These are phyloP conservation scores for Botrytis galanthina DNA, from an alignment of 2,329 filamentous ascomycete genomes.

Conservation along the genomic window DNA sequence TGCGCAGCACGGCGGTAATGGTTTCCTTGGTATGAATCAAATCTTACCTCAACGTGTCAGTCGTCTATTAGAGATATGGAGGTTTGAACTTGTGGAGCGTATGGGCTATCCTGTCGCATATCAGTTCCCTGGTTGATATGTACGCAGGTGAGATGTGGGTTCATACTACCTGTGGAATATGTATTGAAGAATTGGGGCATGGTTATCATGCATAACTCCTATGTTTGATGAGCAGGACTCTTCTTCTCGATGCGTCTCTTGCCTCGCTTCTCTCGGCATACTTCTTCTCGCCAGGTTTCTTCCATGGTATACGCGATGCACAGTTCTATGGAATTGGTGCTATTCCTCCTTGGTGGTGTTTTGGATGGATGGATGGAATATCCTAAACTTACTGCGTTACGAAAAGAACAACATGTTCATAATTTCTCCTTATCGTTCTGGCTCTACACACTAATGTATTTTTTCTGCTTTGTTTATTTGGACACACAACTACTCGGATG, in stretches of 20 bases:
- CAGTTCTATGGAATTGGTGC: neutral
- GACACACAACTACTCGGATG: neutral
- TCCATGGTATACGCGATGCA: neutral
- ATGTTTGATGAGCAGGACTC: neutral
- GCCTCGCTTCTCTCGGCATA: neutral
- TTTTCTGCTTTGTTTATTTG: neutral
- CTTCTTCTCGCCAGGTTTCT: neutral
- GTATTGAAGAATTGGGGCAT: neutral
- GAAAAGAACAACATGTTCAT: neutral
- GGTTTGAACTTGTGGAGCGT: neutral
- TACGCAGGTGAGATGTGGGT: neutral
- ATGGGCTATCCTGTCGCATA: constrained; percentile 1
- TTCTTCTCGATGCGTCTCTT: neutral
- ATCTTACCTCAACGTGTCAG: constrained; percentile 4
- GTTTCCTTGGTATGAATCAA: constrained; percentile 9
- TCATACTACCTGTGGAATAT: neutral
- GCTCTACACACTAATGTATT: neutral
- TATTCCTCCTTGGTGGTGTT: neutral
- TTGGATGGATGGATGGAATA: neutral
- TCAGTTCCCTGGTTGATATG: constrained; percentile 8
- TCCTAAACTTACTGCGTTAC: neutral
- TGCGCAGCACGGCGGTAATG: neutral
- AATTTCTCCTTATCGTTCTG: neutral
- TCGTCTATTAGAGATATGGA: constrained; percentile 8
- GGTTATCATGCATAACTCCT: neutral